Evolutionary conservation across 345 rosid genomes (phyloP).

Genomic region (Turritis glabra): DNA sequence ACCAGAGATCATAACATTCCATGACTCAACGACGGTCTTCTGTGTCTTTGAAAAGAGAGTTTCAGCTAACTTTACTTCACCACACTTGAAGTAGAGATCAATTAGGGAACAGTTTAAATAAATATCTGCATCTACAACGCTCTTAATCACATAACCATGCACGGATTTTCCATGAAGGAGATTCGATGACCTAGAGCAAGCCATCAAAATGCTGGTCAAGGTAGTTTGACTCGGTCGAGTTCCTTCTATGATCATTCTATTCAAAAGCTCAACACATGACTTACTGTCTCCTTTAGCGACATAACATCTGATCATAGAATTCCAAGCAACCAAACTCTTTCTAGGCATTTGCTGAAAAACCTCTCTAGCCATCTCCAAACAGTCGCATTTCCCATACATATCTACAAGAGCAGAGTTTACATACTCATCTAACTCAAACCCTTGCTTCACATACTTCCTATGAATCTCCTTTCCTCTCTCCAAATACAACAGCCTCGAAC

Average conservation of each 20-base stretch:
- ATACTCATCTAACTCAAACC: slow-evolving; percentile 50
- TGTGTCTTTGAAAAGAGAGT: slow-evolving; percentile 44
- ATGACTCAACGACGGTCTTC: slow-evolving; percentile 37
- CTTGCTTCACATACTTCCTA: slow-evolving; percentile 37
- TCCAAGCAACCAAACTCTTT: slow-evolving; percentile 65
- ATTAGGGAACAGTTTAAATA: slow-evolving; percentile 48
- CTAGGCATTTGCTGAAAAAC: slow-evolving; percentile 49
- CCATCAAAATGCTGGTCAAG: slow-evolving; percentile 54
- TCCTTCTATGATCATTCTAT: slow-evolving; percentile 59
- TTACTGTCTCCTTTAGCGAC: slow-evolving; percentile 50
- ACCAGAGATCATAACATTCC: slow-evolving; percentile 79
- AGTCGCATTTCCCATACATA: slow-evolving; percentile 68
- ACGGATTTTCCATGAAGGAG: slow-evolving; percentile 56
- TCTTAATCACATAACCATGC: slow-evolving; percentile 57
- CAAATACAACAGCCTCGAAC: slow-evolving; percentile 64
- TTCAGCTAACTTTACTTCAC: slow-evolving; percentile 53
- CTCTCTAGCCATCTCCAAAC: slow-evolving; percentile 56
- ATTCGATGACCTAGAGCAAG: slow-evolving; percentile 60
- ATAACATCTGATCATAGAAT: slow-evolving; percentile 58
- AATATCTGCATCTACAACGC: slow-evolving; percentile 41
- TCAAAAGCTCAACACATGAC: slow-evolving; percentile 54
- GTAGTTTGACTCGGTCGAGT: slow-evolving; percentile 55
- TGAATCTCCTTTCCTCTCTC: slow-evolving; percentile 69
- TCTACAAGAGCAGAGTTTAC: slow-evolving; percentile 72
- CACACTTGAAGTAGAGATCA: slow-evolving; percentile 69